Percentiles rank a stretch among this genome's conserved stretches.
These are phyloP conservation scores for Didymella keratinophila DNA, from an alignment of 2,329 filamentous ascomycete genomes.

Conservation along the genomic window DNA sequence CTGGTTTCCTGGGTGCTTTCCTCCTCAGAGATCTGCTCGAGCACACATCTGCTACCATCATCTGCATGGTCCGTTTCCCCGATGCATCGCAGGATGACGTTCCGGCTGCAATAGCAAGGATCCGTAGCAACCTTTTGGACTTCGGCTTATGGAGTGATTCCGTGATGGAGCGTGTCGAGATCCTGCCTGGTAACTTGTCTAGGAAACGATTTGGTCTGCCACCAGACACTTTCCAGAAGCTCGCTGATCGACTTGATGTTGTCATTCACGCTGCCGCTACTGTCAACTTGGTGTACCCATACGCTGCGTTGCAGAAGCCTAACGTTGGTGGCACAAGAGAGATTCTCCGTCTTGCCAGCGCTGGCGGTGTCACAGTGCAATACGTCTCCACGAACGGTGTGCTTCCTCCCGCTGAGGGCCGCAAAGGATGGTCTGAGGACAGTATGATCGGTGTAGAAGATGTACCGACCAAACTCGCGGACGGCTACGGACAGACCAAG, in stretches of 20 bases:
- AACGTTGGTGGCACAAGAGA: conserved; percentile 84
- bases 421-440: conserved; percentile 74
- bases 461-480: conserved; percentile 72
- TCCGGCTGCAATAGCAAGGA: conserved; percentile 72
- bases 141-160: conserved; percentile 79
- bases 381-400: conserved; percentile 85
- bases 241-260: conserved; percentile 72
- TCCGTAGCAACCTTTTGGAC: conserved; percentile 79
- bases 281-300: conserved; percentile 78
- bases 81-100: conserved; percentile 71
- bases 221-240: conserved; percentile 68
- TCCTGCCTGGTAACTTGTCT: conserved; percentile 76
- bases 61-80: conserved; percentile 76
- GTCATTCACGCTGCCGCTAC: conserved; percentile 80
- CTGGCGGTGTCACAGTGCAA: conserved; percentile 74
- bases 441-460: conserved; percentile 71
- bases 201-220: conserved; percentile 73
- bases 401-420: conserved; percentile 67
- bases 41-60: conserved; percentile 71
- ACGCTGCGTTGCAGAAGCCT: conserved; percentile 74
- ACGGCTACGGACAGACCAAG: conserved; percentile 82
- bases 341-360: conserved; percentile 73
- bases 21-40: conserved; percentile 73
- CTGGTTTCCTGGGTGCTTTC: conserved; percentile 79
- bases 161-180: conserved; percentile 79